Evolutionary conservation across 73 alveolate genomes (phyloP).

Genomic region (Stentor roeselii): DNA sequence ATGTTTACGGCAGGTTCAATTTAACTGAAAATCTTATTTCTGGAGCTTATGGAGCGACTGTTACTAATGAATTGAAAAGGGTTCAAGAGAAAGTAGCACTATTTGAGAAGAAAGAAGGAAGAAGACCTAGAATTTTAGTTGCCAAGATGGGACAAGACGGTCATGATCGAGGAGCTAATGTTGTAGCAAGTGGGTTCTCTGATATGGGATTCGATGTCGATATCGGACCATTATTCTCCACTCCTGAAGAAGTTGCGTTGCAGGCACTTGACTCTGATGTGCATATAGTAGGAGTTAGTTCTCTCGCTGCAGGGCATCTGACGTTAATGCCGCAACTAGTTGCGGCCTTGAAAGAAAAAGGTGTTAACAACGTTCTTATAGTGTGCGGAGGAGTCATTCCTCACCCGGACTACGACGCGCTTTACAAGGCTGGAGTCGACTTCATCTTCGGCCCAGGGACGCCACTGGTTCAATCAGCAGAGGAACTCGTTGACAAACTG

Average conservation of each 20-base stretch:
- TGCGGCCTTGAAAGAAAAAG: slow-evolving; percentile 40
- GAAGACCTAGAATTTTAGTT: slow-evolving; percentile 64
- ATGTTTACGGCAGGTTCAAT: slow-evolving; percentile 55
- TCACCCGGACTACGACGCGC: slow-evolving; percentile 52
- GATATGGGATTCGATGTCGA: slow-evolving; percentile 75
- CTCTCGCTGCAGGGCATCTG: slow-evolving; percentile 72
- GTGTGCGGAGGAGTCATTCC: slow-evolving; percentile 75
- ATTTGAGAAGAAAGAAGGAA: slow-evolving; percentile 63
- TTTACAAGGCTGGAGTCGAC: slow-evolving; percentile 56
- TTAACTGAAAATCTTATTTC: slow-evolving; percentile 49
- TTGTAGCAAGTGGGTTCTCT: slow-evolving; percentile 69
- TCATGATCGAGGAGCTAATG: slow-evolving; percentile 77
- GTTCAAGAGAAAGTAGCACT: slow-evolving; percentile 32
- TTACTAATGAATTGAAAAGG: slow-evolving; percentile 41
- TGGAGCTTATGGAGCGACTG: slow-evolving; percentile 54
- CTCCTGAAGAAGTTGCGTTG: slow-evolving; percentile 72
- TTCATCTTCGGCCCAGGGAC: slow-evolving; percentile 68
- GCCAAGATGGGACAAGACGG: slow-evolving; percentile 79
- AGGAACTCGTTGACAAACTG: slow-evolving; percentile 35
- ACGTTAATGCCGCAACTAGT: slow-evolving; percentile 60
- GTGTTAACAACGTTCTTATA: slow-evolving; percentile 49
- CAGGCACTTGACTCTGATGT: slow-evolving; percentile 72
- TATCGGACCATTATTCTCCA: slow-evolving; percentile 65
- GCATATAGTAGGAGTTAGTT: slow-evolving; percentile 61
- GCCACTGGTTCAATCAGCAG: slow-evolving; percentile 52